A percentile compares a stretch with the other conserved stretches of the same genome.
phyloP scores from a whole-genome alignment of 1,284 basidiomycete species.

The Gomphus bonarii region DNA sequence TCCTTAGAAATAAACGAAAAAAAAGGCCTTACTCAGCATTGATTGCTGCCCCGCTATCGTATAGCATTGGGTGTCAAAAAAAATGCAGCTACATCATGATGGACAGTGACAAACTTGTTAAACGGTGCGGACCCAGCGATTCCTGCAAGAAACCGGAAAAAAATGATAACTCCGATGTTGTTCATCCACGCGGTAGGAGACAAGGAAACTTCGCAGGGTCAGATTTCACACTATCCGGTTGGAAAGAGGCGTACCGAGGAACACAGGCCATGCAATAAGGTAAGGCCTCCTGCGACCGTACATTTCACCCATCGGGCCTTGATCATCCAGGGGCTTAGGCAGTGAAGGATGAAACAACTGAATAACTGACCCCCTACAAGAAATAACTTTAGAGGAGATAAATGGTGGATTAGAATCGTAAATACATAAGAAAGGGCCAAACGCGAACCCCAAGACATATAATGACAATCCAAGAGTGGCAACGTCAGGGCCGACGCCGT shows the following conservation, averaged over 20 bases:
- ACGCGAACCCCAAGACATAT: conserved; percentile 21
- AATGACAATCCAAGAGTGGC: conserved; percentile 19
- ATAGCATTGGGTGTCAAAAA: neutral
- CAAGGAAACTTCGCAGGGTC: conserved; percentile 4
- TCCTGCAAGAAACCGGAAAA: conserved; percentile 10
- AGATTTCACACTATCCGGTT: neutral
- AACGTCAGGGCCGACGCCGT: conserved; percentile 15
- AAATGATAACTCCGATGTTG: conserved; percentile 16
- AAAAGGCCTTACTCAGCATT: neutral
- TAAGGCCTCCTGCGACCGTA: conserved; percentile 18
- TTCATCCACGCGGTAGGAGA: conserved; percentile 16
- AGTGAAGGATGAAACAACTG: neutral
- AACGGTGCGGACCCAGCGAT: neutral
- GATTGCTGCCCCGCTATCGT: neutral
- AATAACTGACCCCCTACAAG: conserved; percentile 18
- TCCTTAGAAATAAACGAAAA: neutral
- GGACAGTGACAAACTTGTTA: neutral
- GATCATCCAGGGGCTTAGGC: neutral
- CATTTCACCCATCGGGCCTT: conserved; percentile 20
- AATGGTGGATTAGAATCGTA: neutral
- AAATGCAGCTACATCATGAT: neutral
- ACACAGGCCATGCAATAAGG: conserved; percentile 18
- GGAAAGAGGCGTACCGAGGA: conserved; percentile 14
- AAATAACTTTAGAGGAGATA: neutral
- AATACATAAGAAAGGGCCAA: conserved; percentile 20